Conservation (phyloP, 441 rosid genomes). For the Populus hybrid region DNA sequence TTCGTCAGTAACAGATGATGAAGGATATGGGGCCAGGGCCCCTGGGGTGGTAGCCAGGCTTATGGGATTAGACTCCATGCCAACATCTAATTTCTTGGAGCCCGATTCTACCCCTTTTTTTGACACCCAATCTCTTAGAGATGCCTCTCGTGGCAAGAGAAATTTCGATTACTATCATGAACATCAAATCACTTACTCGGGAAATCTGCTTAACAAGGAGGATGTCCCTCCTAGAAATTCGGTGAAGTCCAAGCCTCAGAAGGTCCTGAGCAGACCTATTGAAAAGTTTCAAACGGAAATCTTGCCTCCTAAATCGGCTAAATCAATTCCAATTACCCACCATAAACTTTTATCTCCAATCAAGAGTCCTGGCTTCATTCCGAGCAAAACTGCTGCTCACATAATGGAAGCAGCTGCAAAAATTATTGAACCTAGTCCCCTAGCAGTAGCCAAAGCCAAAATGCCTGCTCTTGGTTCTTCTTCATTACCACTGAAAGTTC, state of each 20-base stretch:
- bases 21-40: slow-evolving; percentile 68
- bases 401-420: slow-evolving; percentile 98
- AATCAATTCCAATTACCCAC: slow-evolving; percentile 87
- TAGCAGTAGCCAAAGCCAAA: slow-evolving; percentile 42
- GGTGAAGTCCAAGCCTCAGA: slow-evolving; percentile 42
- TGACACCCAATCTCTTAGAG: slow-evolving; percentile 56
- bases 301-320: slow-evolving; percentile 92
- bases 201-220: slow-evolving; percentile 44
- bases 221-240: slow-evolving; percentile 38
- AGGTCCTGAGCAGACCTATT: slow-evolving; percentile 52
- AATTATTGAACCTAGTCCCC: slow-evolving; percentile 65
- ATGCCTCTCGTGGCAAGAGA: slow-evolving; percentile 40
- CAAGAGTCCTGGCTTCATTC: slow-evolving; percentile 82
- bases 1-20: slow-evolving; percentile 88
- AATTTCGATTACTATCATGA: slow-evolving; percentile 50
- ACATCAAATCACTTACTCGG: slow-evolving; percentile 46
- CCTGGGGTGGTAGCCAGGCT: slow-evolving; percentile 96
- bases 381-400: slow-evolving; percentile 76
- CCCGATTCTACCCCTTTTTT: slow-evolving; percentile 55
- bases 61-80: slow-evolving; percentile 91
- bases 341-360: slow-evolving; percentile 94
- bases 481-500: slow-evolving; percentile 62
- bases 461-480: slow-evolving; percentile 53
- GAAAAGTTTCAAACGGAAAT: slow-evolving; percentile 93
- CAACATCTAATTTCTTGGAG: slow-evolving; percentile 51